A percentile compares a stretch with the other conserved stretches of the same genome.
Conservation (phyloP, 2,329 filamentous ascomycete genomes). For the Arthrobotrys musiformis region DNA sequence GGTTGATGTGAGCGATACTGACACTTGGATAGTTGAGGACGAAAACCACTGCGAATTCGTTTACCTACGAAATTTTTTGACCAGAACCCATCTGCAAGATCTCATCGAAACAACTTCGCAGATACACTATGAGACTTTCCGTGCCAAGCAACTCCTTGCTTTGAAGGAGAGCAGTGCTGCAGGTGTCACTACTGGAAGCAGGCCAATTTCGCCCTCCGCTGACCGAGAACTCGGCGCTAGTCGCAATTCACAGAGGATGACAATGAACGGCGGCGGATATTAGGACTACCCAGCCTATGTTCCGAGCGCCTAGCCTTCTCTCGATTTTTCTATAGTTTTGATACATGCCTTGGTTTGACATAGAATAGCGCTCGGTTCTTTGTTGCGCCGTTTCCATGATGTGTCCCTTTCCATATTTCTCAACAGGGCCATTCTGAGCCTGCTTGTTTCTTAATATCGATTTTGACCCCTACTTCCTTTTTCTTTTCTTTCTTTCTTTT, state of each 20-base stretch:
- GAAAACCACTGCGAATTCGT: slow-evolving; percentile 99
- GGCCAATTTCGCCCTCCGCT: slow-evolving; percentile 93
- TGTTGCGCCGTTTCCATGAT: not conserved
- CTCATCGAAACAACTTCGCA: slow-evolving; percentile 99
- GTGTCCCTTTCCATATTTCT: slow-evolving; percentile 57
- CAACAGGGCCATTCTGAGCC: slow-evolving; percentile 48
- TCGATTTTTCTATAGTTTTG: not conserved
- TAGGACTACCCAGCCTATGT: slow-evolving; percentile 46
- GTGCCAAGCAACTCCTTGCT: slow-evolving; percentile 96
- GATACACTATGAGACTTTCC: slow-evolving; percentile 99
- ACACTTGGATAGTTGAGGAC: slow-evolving; percentile 76
- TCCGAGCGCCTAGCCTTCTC: slow-evolving; percentile 19
- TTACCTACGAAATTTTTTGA: slow-evolving; percentile 97
- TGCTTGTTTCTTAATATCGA: slow-evolving; percentile 29
- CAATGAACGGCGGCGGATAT: slow-evolving; percentile 95
- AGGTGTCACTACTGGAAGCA: slow-evolving; percentile 74
- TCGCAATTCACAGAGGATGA: slow-evolving; percentile 95
- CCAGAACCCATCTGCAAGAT: slow-evolving; percentile 97
- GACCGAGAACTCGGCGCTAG: slow-evolving; percentile 85
- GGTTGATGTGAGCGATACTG: slow-evolving; percentile 28
- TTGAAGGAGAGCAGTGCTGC: slow-evolving; percentile 97
- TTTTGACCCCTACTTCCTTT: not conserved
- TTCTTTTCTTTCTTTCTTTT: slow-evolving; percentile 8
- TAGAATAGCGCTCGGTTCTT: slow-evolving; percentile 15
- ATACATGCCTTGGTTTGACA: slow-evolving; percentile 4